Percentiles rank a stretch among this genome's conserved stretches.
Conservation (phyloP, 1,284 basidiomycete genomes). For the Cerioporus squamosus region DNA sequence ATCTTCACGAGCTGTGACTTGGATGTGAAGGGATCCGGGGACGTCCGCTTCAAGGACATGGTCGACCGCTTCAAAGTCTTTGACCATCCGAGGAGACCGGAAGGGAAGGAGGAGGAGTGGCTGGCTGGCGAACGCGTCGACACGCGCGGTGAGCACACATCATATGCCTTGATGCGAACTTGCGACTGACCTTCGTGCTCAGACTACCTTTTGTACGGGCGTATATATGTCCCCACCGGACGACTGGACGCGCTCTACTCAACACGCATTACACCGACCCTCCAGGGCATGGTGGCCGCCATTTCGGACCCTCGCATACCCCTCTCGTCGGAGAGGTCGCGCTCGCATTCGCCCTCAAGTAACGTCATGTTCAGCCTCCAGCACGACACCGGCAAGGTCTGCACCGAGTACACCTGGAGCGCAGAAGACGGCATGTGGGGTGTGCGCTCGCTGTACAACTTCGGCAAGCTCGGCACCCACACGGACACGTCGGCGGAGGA, state of each 20-base stretch:
- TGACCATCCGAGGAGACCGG: constrained; percentile 76
- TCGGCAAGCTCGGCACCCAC: constrained; percentile 61
- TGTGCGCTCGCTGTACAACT: constrained; percentile 89
- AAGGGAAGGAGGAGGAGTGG: constrained; percentile 79
- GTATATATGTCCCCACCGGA: constrained; percentile 88
- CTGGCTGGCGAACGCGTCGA: constrained; percentile 78
- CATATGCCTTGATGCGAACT: not conserved
- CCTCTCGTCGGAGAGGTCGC: constrained; percentile 45
- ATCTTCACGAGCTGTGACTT: constrained; percentile 89
- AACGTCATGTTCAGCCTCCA: constrained; percentile 90
- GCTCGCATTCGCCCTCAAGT: constrained; percentile 47
- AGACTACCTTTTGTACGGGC: constrained; percentile 94
- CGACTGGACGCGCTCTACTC: constrained; percentile 91
- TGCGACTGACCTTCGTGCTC: constrained; percentile 18
- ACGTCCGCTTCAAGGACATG: constrained; percentile 87
- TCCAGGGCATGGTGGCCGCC: constrained; percentile 72
- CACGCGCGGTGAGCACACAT: constrained; percentile 64
- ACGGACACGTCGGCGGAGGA: constrained; percentile 38
- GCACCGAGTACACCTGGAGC: constrained; percentile 94
- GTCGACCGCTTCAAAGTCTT: constrained; percentile 85
- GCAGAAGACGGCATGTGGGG: constrained; percentile 95
- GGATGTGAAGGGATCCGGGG: constrained; percentile 70
- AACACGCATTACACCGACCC: constrained; percentile 74
- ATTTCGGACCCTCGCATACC: constrained; percentile 74
- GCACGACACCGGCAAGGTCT: constrained; percentile 92